Conservation (phyloP, 2,329 filamentous ascomycete species). For the Didymella lethalis region DNA sequence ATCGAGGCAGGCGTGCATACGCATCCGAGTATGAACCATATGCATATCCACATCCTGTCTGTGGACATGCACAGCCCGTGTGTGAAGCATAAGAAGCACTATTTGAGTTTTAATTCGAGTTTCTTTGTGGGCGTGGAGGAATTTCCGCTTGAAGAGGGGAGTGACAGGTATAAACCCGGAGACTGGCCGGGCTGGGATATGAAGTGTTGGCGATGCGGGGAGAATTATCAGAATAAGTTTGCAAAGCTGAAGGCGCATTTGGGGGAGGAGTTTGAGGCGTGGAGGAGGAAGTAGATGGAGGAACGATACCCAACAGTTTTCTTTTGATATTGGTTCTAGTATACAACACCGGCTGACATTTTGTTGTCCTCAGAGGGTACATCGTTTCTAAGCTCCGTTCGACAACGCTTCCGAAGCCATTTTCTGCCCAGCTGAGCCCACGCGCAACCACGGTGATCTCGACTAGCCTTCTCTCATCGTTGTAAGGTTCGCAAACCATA, state of each 20-base stretch:
- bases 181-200: conserved; percentile 72
- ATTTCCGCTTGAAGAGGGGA: conserved; percentile 75
- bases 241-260: conserved; percentile 78
- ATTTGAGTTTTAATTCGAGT: conserved; percentile 86
- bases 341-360: no score
- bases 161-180: conserved; percentile 67
- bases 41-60: conserved; percentile 89
- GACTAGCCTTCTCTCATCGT: not conserved
- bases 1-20: conserved; percentile 84
- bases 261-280: conserved; percentile 74
- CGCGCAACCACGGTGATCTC: not conserved
- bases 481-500: not conserved
- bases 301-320: no score
- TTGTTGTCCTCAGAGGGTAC: no score
- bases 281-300: conserved; percentile 61
- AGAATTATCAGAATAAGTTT: conserved; percentile 78
- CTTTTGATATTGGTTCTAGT: no score
- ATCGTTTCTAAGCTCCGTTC: no score
- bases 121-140: conserved; percentile 83
- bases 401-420: not conserved
- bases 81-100: conserved; percentile 84
- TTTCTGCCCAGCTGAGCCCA: not conserved
- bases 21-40: conserved; percentile 87
- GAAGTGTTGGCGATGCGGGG: conserved; percentile 83
- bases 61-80: conserved; percentile 76